These are phyloP conservation scores for Canavalia ensiformis DNA, from an alignment of 306 rosid species.

Conservation along the genomic window DNA sequence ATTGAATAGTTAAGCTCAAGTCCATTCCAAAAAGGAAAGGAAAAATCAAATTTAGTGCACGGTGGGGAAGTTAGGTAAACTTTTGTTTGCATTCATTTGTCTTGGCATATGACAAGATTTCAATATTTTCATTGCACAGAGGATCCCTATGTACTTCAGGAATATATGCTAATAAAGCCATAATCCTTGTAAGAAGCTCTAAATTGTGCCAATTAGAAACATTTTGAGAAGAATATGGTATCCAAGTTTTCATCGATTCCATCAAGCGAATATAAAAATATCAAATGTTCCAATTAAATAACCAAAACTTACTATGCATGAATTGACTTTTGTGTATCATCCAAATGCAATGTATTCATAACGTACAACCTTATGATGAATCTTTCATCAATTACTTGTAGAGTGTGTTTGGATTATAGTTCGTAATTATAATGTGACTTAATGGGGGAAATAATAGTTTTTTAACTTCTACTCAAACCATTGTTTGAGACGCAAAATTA, in stretches of 20 bases:
- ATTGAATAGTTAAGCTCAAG: conserved; percentile 20
- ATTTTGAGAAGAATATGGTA: conserved; percentile 35
- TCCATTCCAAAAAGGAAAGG: conserved; percentile 1
- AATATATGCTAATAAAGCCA: conserved; percentile 47
- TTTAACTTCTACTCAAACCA: background rate
- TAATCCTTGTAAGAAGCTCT: conserved; percentile 46
- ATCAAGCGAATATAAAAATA: conserved; percentile 16
- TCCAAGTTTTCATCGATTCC: conserved; percentile 45
- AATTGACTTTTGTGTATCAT: conserved; percentile 22
- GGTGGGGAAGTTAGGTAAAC: conserved; percentile 20
- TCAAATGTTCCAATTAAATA: background rate
- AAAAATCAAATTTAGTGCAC: conserved; percentile 7
- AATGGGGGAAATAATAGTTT: too few relatives aligned
- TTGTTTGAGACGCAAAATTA: background rate
- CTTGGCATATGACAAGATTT: conserved; percentile 50
- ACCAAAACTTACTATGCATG: conserved; percentile 14
- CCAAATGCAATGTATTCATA: conserved; percentile 37
- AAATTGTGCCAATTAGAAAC: conserved; percentile 42
- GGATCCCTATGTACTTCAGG: conserved; percentile 47
- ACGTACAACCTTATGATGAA: conserved; percentile 10
- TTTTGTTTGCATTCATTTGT: conserved; percentile 50
- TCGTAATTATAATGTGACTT: background rate
- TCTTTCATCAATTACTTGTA: background rate
- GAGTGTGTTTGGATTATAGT: background rate
- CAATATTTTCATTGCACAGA: conserved; percentile 43